A percentile compares a stretch with the other conserved stretches of the same genome.
Conservation (phyloP, 2,329 filamentous ascomycete genomes). For the Monilinia laxa region DNA sequence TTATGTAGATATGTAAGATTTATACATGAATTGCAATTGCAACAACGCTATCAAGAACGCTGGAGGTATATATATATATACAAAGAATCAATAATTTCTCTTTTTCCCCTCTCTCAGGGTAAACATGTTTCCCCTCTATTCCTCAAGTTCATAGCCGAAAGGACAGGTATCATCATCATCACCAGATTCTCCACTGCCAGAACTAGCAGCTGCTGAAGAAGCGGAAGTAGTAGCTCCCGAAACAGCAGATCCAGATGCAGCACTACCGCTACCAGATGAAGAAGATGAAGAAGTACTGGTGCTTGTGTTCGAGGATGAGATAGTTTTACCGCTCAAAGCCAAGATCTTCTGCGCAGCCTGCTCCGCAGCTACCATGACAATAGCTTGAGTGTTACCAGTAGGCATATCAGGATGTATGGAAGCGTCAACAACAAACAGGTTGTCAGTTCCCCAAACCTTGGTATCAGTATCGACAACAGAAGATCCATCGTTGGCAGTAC, state of each 20-base stretch:
- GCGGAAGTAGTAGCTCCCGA: neutral
- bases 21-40: slow-evolving; percentile 8
- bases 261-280: neutral
- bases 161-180: slow-evolving; percentile 17
- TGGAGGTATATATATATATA: slow-evolving; percentile 10
- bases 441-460: slow-evolving; percentile 65
- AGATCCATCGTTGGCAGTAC: slow-evolving; percentile 53
- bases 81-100: neutral
- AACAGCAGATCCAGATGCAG: neutral
- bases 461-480: slow-evolving; percentile 62
- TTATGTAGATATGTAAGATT: neutral
- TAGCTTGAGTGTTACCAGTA: slow-evolving; percentile 65
- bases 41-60: neutral
- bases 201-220: neutral
- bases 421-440: slow-evolving; percentile 66
- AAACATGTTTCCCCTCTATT: neutral
- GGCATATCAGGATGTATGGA: slow-evolving; percentile 67
- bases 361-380: slow-evolving; percentile 66
- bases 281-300: neutral
- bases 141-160: slow-evolving; percentile 11
- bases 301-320: neutral
- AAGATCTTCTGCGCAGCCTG: slow-evolving; percentile 55
- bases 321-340: slow-evolving; percentile 38
- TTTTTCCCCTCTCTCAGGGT: neutral
- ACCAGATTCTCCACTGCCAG: neutral